These are phyloP conservation scores for Eimeria necatrix DNA, from an alignment of 169 alveolate genomes.

Conservation along the genomic window DNA sequence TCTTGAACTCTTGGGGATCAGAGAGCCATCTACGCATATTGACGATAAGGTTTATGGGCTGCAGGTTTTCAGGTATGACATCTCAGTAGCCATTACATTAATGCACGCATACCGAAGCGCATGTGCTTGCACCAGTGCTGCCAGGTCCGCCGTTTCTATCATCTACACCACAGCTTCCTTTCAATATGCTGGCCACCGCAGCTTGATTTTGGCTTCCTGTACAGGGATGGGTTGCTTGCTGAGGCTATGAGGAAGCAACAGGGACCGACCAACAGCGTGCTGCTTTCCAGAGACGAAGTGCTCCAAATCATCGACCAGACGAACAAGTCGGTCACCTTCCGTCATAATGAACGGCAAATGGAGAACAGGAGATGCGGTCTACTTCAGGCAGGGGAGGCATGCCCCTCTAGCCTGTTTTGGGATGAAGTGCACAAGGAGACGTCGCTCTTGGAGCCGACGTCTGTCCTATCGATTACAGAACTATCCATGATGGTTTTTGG, in stretches of 20 bases:
- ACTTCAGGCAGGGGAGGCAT: neutral
- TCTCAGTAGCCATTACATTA: neutral
- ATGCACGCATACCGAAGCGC: too few species aligned
- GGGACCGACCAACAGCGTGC: slow-evolving; percentile 69
- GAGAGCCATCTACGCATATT: slow-evolving; percentile 61
- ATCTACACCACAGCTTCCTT: too few species aligned
- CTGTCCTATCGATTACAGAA: slow-evolving; percentile 74
- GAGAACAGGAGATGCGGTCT: slow-evolving; percentile 7
- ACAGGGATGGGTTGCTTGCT: slow-evolving; percentile 56
- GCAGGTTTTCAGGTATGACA: slow-evolving; percentile 73
- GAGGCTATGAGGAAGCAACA: slow-evolving; percentile 64
- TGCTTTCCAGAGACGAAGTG: slow-evolving; percentile 71
- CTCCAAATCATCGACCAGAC: slow-evolving; percentile 59
- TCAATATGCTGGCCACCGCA: neutral
- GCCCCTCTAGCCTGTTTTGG: slow-evolving; percentile 73
- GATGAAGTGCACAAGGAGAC: slow-evolving; percentile 77
- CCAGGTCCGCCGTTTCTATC: too few species aligned
- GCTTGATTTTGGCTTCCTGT: neutral
- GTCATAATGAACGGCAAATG: neutral
- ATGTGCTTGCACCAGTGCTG: too few species aligned
- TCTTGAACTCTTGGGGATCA: slow-evolving; percentile 69
- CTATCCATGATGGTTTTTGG: slow-evolving; percentile 80
- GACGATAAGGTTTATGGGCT: slow-evolving; percentile 63
- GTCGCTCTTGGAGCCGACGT: neutral
- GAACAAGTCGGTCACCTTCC: slow-evolving; percentile 37